A percentile compares a stretch with the other conserved stretches of the same genome.
Evolutionary conservation across 2,329 filamentous ascomycete species (phyloP).

Genomic region (Magnaporthiopsis incrustans): DNA sequence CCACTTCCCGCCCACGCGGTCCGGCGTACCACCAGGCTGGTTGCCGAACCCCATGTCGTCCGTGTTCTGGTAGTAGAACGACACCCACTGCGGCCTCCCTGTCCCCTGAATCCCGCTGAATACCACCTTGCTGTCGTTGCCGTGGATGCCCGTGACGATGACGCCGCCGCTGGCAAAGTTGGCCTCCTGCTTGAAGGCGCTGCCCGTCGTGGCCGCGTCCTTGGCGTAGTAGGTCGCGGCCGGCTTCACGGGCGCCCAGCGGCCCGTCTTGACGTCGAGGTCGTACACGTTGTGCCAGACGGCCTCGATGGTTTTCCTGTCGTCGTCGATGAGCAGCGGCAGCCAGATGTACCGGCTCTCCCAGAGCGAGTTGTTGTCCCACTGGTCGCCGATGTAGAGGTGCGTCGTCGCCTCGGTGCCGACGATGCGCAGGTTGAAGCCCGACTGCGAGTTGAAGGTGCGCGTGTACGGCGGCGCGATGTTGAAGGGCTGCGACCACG

Average conservation of each 20-base stretch:
- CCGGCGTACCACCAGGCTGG: slow-evolving; percentile 45
- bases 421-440: slow-evolving; percentile 37
- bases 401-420: slow-evolving; percentile 41
- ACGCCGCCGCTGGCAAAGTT: slow-evolving; percentile 38
- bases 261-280: slow-evolving; percentile 42
- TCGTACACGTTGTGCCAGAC: slow-evolving; percentile 51
- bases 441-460: slow-evolving; percentile 45
- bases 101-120: slow-evolving; percentile 39
- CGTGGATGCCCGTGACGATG: slow-evolving; percentile 44
- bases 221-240: slow-evolving; percentile 34
- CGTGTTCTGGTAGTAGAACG: slow-evolving; percentile 50
- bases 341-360: slow-evolving; percentile 51
- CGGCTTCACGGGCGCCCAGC: slow-evolving; percentile 32
- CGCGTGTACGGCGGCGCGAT: slow-evolving; percentile 41
- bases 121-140: slow-evolving; percentile 45
- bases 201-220: slow-evolving; percentile 21
- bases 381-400: slow-evolving; percentile 31
- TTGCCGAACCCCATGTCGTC: slow-evolving; percentile 39
- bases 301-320: slow-evolving; percentile 38
- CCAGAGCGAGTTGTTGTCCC: slow-evolving; percentile 49
- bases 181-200: slow-evolving; percentile 48
- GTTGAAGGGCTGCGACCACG: slow-evolving; percentile 48
- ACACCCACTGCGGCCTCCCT: slow-evolving; percentile 47
- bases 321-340: slow-evolving; percentile 42
- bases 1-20: slow-evolving; percentile 52